phyloP scores from a whole-genome alignment of 2,329 filamentous ascomycete genomes.

The Rhinocladiella mackenziei region DNA sequence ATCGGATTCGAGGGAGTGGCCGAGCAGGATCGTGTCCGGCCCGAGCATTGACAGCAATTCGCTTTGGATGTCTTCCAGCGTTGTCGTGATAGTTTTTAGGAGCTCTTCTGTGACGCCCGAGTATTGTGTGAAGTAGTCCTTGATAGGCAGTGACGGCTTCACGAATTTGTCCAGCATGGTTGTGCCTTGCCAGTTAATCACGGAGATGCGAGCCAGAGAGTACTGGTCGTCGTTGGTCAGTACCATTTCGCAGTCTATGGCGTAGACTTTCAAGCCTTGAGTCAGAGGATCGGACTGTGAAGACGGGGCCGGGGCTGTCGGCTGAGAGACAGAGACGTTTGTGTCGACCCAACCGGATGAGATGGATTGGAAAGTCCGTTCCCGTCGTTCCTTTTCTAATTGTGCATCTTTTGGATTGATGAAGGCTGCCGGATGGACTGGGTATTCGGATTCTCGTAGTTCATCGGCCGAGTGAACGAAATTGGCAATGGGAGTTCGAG shows the following conservation, averaged over 20 bases:
- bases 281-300: slow-evolving; percentile 51
- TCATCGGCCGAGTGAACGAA: slow-evolving; percentile 71
- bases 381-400: slow-evolving; percentile 52
- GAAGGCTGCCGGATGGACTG: slow-evolving; percentile 75
- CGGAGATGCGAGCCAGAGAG: slow-evolving; percentile 81
- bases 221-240: slow-evolving; percentile 74
- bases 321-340: slow-evolving; percentile 59
- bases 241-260: slow-evolving; percentile 97
- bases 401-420: slow-evolving; percentile 52
- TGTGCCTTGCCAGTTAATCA: slow-evolving; percentile 78
- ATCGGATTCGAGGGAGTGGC: slow-evolving; percentile 49
- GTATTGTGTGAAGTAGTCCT: slow-evolving; percentile 83
- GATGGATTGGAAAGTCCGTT: slow-evolving; percentile 46
- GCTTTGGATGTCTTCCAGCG: slow-evolving; percentile 73
- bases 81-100: slow-evolving; percentile 78
- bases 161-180: slow-evolving; percentile 85
- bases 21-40: slow-evolving; percentile 44
- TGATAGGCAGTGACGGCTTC: slow-evolving; percentile 81
- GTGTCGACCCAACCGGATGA: slow-evolving; percentile 78
- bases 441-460: slow-evolving; percentile 76
- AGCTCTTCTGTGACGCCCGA: slow-evolving; percentile 89
- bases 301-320: slow-evolving; percentile 1
- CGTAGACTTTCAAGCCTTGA: slow-evolving; percentile 71
- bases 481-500: slow-evolving; percentile 75
- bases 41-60: slow-evolving; percentile 67